Evolutionary conservation across 2,329 filamentous ascomycete species (phyloP), one percentile per base, ranked within the genome.

Genomic region (Aspergillus udagawae): DNA sequence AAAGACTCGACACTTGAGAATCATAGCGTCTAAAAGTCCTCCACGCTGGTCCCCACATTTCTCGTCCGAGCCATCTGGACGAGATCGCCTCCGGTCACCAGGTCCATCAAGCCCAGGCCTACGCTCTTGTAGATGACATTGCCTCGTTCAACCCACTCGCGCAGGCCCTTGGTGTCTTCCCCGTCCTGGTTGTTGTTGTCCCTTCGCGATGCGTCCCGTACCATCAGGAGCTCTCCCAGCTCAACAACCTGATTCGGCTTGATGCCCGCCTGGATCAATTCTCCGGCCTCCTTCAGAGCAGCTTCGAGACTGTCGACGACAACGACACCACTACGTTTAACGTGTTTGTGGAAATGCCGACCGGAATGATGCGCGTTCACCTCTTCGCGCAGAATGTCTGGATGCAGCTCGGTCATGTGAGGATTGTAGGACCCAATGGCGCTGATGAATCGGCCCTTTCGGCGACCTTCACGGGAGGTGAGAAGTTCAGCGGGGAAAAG

Each of bases 371-470:
- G 59, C 1, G 80, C 76, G 28, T 76, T 76, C 1, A 86, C 83
- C 41, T 84, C 83, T 54, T 91, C 84, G 6, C 81, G 77, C 12
- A 97, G 76, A 51, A 97, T 79, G 47, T 90, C 90, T 0, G 87
- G 83, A 12, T 93, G 90, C 20, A 97, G 70, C 73, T 97, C 93
- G 48, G 87, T 81, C 91, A 96, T 96, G 54, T 89, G 73, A 3
- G 83, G 81, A 44, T 87, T 83, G 67, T 86, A 86, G 14, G 74
- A 77, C 27, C 78, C 78, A 44, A 79, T 76, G 10, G 75, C 75
- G 44, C 71, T 70, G 58, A 80, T 71, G 45, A 77, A 70, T 9
- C 77, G 66, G 3, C 77, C 78, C 58, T 79, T 79, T 41, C 70
- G 71, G 8, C 75, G 71, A 7, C 75, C 77, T 57, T 79, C 76